Base-by-base conservation (phyloP, 2,329 filamentous ascomycete genomes). In the Ascochyta rabiei region DNA sequence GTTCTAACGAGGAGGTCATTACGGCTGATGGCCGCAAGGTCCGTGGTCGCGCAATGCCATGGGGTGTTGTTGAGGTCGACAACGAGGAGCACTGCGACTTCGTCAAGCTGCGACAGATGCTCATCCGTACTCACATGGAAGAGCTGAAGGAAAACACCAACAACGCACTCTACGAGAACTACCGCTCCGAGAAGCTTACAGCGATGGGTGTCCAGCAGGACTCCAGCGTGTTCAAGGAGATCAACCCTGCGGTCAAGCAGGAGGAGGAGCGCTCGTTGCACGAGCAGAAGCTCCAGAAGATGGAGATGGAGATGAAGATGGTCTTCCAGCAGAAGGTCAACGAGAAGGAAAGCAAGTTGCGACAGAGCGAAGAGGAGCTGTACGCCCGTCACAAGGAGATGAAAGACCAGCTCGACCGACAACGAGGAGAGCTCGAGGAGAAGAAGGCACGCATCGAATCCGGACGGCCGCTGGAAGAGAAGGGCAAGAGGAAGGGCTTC, bases 251-350 rank as follows among this genome's bases (percentile, higher is more conserved):
- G 41, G 95, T 98, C 80, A 99, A 99, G 89, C 95, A 99, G 81
- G 95, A 99, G 79, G 95, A 99, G 82, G 95, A 99, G 84, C 91
- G 95, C 72, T 89, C 90, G 62, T 84, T 99, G 68, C 95, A 99
- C 85, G 95, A 99, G 82, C 93, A 97, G 85, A 99, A 99, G 85
- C 91, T 99, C 69, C 91, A 93, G 79, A 99, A 99, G 91, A 99
- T 99, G 95, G 95, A 99, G 80, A 88, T 92, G 73, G 95, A 99
- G 80, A 99, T 99, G 95, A 99, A 99, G 91, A 96, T 97, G 91
- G 95, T 99, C 68, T 99, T 99, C 91, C 95, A 98, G 79, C 95
- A 99, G 78, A 99, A 99, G 89, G 95, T 99, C 28, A 88, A 91
- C 65, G 95, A 99, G 80, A 99, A 99, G 84, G 95, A 99, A 82